phyloP scores from a whole-genome alignment of 805 yeast genomes.

The Yamadazyma laniorum region DNA sequence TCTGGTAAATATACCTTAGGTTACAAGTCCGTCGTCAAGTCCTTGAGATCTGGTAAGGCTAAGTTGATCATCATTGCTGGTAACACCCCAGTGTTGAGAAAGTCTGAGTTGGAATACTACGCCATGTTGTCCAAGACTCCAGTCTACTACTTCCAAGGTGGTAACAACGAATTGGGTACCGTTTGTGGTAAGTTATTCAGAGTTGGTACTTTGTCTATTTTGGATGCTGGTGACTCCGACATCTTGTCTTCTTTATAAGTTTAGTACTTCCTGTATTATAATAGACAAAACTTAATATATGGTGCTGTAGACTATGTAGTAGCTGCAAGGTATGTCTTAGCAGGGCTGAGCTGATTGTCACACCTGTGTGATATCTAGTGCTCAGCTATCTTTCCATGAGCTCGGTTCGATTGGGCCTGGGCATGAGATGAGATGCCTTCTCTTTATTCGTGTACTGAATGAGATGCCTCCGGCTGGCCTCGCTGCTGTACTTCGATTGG shows the following conservation, averaged over 20 bases:
- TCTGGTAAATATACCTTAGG: constrained; percentile 99
- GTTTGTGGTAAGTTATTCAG: constrained; percentile 99
- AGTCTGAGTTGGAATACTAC: constrained; percentile 99
- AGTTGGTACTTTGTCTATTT: constrained; percentile 94
- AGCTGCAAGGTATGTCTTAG: not conserved
- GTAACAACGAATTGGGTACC: constrained; percentile 99
- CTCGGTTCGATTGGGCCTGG: too few relatives aligned
- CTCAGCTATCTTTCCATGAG: too few relatives aligned
- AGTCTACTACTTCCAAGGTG: constrained; percentile 99
- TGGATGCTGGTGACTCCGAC: constrained; percentile 99
- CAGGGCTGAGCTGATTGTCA: not conserved
- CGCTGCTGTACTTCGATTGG: too few relatives aligned
- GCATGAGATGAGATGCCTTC: too few relatives aligned
- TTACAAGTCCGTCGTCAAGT: constrained; percentile 97
- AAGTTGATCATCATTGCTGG: constrained; percentile 97
- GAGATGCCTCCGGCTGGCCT: too few relatives aligned
- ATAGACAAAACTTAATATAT: constrained; percentile 11
- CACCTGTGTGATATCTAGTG: not conserved
- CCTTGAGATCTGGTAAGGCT: constrained; percentile 98
- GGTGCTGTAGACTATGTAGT: not conserved
- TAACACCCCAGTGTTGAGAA: constrained; percentile 99
- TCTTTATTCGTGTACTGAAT: too few relatives aligned
- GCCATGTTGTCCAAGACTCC: constrained; percentile 99
- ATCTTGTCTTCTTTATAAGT: constrained; percentile 51
- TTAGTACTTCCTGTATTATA: constrained; percentile 7